These are phyloP conservation scores for Lippia alba DNA, from an alignment of 305 asterid species.

Conservation along the genomic window DNA sequence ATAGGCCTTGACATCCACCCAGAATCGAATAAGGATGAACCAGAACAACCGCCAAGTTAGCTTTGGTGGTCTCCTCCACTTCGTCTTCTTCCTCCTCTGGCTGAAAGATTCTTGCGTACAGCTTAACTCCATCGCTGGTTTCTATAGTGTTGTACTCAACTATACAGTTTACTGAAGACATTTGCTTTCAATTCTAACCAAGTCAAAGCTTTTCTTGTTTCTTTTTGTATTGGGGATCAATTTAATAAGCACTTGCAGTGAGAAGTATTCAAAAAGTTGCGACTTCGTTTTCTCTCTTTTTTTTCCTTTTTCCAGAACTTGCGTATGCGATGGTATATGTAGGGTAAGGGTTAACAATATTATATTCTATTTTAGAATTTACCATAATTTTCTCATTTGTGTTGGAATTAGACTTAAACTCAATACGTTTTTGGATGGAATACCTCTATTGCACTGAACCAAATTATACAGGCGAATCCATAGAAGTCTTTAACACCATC, in stretches of 20 bases:
- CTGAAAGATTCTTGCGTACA: constrained; percentile 46
- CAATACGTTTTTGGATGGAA: too few species aligned
- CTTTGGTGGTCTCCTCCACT: not conserved
- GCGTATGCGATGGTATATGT: too few species aligned
- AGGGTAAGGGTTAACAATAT: too few species aligned
- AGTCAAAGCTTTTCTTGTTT: too few species aligned
- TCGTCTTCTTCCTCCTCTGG: constrained; percentile 29
- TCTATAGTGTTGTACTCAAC: constrained; percentile 52
- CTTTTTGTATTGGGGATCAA: too few species aligned
- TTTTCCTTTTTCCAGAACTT: too few species aligned
- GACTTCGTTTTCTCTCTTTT: too few species aligned
- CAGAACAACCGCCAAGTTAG: constrained; percentile 41
- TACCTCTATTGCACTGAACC: not conserved
- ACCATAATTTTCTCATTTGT: too few species aligned
- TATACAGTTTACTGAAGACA: constrained; percentile 16
- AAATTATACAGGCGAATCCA: not conserved
- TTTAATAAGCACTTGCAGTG: too few species aligned
- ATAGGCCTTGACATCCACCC: constrained; percentile 60
- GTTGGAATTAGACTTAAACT: too few species aligned
- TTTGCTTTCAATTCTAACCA: not conserved
- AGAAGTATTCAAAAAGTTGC: too few species aligned
- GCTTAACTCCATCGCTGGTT: constrained; percentile 48
- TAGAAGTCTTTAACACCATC: constrained; percentile 8
- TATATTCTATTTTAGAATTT: too few species aligned
- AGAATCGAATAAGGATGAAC: constrained; percentile 61